Conservation (phyloP, 495 filamentous ascomycete genomes). For the Aspergillus kassunensis region DNA sequence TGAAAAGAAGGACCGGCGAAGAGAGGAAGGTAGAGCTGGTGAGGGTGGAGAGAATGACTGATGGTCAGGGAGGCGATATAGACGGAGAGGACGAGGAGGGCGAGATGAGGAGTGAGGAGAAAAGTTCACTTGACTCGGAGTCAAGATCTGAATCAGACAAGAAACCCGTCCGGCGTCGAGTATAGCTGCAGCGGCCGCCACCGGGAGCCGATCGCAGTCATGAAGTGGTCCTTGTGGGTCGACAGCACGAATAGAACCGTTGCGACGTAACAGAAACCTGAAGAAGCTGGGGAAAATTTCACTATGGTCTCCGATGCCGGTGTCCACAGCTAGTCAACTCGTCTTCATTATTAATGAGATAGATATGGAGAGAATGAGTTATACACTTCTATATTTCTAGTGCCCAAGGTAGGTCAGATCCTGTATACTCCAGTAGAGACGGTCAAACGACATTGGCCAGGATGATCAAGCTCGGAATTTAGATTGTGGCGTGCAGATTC, state of each 20-base stretch:
- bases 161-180: too few relatives aligned
- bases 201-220: conserved; percentile 2
- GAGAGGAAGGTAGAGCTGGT: background rate
- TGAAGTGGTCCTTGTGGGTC: conserved; percentile 1
- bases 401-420: too few relatives aligned
- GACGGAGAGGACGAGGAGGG: background rate
- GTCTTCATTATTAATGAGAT: background rate
- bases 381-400: background rate
- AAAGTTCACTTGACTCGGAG: background rate
- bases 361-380: too few relatives aligned
- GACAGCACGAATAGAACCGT: background rate
- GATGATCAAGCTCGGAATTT: conserved; percentile 1
- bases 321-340: background rate
- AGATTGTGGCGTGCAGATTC: conserved; percentile 2
- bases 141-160: too few relatives aligned
- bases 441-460: background rate
- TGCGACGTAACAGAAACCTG: conserved; percentile 6
- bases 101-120: background rate
- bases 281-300: conserved; percentile 8
- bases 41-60: too few relatives aligned
- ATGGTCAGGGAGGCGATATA: background rate
- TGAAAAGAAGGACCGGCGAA: background rate
- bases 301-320: conserved; percentile 4
- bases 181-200: conserved; percentile 3
- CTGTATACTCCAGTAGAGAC: too few relatives aligned